phyloP scores from a whole-genome alignment of 2,329 filamentous ascomycete genomes.

The Curvularia sp. region DNA sequence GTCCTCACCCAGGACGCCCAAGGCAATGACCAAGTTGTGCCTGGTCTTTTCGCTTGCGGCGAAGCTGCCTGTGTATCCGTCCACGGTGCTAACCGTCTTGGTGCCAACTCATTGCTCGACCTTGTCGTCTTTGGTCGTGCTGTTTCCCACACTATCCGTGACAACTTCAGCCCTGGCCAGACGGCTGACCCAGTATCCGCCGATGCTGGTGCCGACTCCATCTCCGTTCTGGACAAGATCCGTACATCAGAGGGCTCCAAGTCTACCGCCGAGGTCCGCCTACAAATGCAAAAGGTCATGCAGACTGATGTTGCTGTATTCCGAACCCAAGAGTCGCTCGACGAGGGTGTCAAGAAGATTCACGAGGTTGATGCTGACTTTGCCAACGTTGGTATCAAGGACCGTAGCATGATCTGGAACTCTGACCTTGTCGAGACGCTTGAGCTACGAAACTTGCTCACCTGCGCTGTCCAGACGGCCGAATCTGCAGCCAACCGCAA shows the following conservation, averaged over 20 bases:
- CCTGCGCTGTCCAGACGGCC: conserved; percentile 96
- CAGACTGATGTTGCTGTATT: conserved; percentile 97
- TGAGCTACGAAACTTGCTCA: conserved; percentile 92
- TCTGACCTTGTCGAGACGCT: conserved; percentile 95
- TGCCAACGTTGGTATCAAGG: conserved; percentile 89
- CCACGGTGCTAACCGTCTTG: conserved; percentile 96
- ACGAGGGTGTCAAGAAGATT: conserved; percentile 91
- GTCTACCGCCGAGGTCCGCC: conserved; percentile 85
- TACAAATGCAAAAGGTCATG: conserved; percentile 97
- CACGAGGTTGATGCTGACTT: conserved; percentile 81
- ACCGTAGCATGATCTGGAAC: conserved; percentile 99
- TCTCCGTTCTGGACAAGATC: conserved; percentile 83
- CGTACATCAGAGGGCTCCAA: conserved; percentile 84
- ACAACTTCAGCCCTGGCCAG: conserved; percentile 85
- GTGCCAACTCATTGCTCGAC: conserved; percentile 97
- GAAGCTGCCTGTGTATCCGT: conserved; percentile 98
- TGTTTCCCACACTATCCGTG: conserved; percentile 94
- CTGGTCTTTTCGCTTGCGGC: conserved; percentile 93
- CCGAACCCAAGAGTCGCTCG: conserved; percentile 90
- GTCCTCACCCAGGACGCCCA: conserved; percentile 86
- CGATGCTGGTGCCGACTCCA: conserved; percentile 88
- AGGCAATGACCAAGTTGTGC: conserved; percentile 91
- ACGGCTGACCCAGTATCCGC: conserved; percentile 80
- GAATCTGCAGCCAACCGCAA: conserved; percentile 89
- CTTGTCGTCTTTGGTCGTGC: conserved; percentile 97